phyloP scores from a whole-genome alignment of 768 basidiomycete genomes.

The Leccinum olivaceopallidum region DNA sequence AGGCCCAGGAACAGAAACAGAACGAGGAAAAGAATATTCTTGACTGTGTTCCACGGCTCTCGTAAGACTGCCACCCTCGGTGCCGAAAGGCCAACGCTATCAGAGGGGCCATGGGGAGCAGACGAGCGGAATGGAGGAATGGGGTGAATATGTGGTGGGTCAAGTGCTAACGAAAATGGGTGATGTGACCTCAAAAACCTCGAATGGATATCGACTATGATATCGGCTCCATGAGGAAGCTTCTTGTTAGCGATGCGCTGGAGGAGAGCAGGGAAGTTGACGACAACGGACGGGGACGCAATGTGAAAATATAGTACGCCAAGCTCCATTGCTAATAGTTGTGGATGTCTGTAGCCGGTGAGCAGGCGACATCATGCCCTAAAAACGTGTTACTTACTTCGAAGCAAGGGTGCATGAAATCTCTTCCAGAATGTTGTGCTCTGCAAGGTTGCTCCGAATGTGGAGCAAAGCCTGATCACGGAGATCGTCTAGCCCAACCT shows the following conservation, averaged over 20 bases:
- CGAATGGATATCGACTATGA: not conserved
- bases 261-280: not conserved
- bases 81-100: no score
- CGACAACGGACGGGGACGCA: not conserved
- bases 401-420: not conserved
- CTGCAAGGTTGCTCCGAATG: not conserved
- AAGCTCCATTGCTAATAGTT: not conserved
- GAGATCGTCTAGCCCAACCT: not conserved
- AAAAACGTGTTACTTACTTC: not conserved
- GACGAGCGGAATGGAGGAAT: not conserved
- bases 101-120: not conserved
- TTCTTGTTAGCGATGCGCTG: not conserved
- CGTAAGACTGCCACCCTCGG: not conserved
- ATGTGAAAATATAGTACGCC: not conserved
- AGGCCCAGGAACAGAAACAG: not conserved
- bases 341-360: not conserved
- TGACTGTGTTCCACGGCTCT: not conserved
- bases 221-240: not conserved
- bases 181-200: not conserved
- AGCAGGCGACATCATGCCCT: not conserved
- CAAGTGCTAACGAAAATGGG: not conserved
- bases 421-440: not conserved
- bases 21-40: not conserved
- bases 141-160: not conserved
- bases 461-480: not conserved